Percentiles rank a stretch among this genome's conserved stretches.
Conservation (phyloP, 495 filamentous ascomycete species). For the Daldinia vernicosa region DNA sequence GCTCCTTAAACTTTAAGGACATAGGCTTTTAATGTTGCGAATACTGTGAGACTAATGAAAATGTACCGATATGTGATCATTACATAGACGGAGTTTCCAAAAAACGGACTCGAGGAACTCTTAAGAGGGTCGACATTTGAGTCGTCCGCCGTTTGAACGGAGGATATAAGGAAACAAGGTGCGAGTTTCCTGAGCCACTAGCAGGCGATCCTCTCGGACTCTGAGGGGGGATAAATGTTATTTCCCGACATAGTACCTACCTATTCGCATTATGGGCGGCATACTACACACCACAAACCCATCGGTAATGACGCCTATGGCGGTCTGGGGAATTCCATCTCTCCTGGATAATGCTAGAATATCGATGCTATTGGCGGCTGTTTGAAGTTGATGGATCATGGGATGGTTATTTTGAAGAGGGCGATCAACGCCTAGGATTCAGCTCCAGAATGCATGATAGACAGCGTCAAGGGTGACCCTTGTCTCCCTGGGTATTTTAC, state of each 20-base stretch:
- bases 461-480: conserved; percentile 39
- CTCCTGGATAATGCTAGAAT: conserved; percentile 18
- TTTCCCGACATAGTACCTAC: conserved; percentile 4
- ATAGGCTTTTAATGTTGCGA: conserved; percentile 22
- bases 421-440: conserved; percentile 60
- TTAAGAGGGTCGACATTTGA: neutral
- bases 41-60: conserved; percentile 7
- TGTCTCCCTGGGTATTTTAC: conserved; percentile 28
- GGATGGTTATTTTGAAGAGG: conserved; percentile 56
- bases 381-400: conserved; percentile 53
- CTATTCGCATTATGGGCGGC: conserved; percentile 20
- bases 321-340: conserved; percentile 25
- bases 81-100: conserved; percentile 8
- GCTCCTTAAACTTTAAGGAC: conserved; percentile 5
- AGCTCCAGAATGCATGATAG: conserved; percentile 33
- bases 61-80: neutral
- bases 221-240: neutral
- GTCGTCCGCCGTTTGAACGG: conserved; percentile 12
- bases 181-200: conserved; percentile 11
- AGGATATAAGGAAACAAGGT: conserved; percentile 1
- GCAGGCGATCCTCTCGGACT: conserved; percentile 1
- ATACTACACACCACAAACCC: conserved; percentile 12
- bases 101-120: conserved; percentile 12
- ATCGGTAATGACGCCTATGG: conserved; percentile 16
- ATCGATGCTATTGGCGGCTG: conserved; percentile 25